Conservation (phyloP, 768 basidiomycete genomes). For the Agrocybe praecox region DNA sequence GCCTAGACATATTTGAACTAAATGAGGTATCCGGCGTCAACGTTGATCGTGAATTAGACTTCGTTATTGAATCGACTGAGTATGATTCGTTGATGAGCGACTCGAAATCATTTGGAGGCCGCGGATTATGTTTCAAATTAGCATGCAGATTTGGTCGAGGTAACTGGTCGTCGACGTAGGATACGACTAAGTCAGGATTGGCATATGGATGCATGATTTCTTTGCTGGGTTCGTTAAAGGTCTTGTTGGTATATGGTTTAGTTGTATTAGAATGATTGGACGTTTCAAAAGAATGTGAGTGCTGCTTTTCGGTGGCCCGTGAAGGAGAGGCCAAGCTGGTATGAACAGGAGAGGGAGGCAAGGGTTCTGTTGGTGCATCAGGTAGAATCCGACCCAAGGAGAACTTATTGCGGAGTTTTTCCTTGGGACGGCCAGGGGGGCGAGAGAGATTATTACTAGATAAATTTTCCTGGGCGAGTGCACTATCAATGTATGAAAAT, state of each 20-base stretch:
- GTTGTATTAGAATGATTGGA: slow-evolving; percentile 17
- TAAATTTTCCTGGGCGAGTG: slow-evolving; percentile 61
- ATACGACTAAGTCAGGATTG: slow-evolving; percentile 67
- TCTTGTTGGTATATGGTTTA: slow-evolving; percentile 16
- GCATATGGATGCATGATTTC: slow-evolving; percentile 74
- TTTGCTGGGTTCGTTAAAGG: slow-evolving; percentile 21
- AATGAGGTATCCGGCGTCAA: slow-evolving; percentile 37
- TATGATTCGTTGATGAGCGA: slow-evolving; percentile 52
- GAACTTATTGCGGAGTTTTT: slow-evolving; percentile 44
- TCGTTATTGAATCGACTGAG: slow-evolving; percentile 27
- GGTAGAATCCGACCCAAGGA: slow-evolving; percentile 41
- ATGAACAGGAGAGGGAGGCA: slow-evolving; percentile 31
- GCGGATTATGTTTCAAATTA: slow-evolving; percentile 25
- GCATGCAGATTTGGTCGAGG: slow-evolving; percentile 17
- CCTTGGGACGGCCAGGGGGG: slow-evolving; percentile 29
- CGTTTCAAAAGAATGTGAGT: slow-evolving; percentile 6
- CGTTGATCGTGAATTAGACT: slow-evolving; percentile 34
- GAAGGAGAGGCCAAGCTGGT: slow-evolving; percentile 22
- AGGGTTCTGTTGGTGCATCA: slow-evolving; percentile 32
- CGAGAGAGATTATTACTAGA: slow-evolving; percentile 56
- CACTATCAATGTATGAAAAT: slow-evolving; percentile 33
- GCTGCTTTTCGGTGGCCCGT: slow-evolving; percentile 9
- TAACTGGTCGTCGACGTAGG: slow-evolving; percentile 34
- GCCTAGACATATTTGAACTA: slow-evolving; percentile 27
- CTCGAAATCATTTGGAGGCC: slow-evolving; percentile 50